These are phyloP conservation scores for Alternaria angustiovoidea DNA, from an alignment of 2,329 filamentous ascomycete genomes.

Conservation along the genomic window DNA sequence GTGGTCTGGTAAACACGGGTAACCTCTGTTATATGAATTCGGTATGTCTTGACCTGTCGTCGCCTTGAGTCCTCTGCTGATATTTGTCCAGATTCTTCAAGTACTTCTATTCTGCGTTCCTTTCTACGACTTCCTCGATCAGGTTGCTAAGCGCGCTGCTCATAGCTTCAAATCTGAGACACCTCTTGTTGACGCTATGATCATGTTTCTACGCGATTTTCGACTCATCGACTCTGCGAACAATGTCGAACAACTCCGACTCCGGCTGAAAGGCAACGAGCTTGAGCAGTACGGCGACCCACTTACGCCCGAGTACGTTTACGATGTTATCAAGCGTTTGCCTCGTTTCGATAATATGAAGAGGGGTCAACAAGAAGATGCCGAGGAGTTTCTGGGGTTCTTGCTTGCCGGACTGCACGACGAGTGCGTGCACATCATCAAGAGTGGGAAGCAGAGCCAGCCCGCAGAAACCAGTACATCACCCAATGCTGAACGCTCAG, in stretches of 20 bases:
- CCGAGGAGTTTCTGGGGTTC: constrained; percentile 95
- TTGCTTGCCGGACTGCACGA: constrained; percentile 91
- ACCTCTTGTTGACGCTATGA: constrained; percentile 92
- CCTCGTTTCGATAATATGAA: constrained; percentile 92
- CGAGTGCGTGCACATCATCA: constrained; percentile 83
- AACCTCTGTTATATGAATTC: constrained; percentile 99
- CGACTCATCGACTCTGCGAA: constrained; percentile 81
- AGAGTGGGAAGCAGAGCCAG: constrained; percentile 53
- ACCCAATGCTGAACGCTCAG: constrained; percentile 55
- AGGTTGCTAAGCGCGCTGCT: constrained; percentile 80
- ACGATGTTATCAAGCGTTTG: constrained; percentile 86
- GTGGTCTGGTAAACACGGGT: constrained; percentile 93
- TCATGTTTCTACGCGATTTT: constrained; percentile 96
- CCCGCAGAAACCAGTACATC: constrained; percentile 47
- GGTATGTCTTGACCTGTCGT: constrained; percentile 62
- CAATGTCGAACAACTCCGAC: constrained; percentile 75
- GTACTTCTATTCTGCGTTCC: constrained; percentile 91
- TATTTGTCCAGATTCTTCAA: constrained; percentile 77
- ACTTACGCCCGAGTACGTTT: constrained; percentile 93
- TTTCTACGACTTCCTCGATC: constrained; percentile 92
- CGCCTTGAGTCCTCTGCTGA: constrained; percentile 40
- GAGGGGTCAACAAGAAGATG: constrained; percentile 96
- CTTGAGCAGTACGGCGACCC: constrained; percentile 90
- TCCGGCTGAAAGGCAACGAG: constrained; percentile 80
- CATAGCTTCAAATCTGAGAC: constrained; percentile 96